Conservation (phyloP, 768 basidiomycete genomes). For the Gautieria morchelliformis region DNA sequence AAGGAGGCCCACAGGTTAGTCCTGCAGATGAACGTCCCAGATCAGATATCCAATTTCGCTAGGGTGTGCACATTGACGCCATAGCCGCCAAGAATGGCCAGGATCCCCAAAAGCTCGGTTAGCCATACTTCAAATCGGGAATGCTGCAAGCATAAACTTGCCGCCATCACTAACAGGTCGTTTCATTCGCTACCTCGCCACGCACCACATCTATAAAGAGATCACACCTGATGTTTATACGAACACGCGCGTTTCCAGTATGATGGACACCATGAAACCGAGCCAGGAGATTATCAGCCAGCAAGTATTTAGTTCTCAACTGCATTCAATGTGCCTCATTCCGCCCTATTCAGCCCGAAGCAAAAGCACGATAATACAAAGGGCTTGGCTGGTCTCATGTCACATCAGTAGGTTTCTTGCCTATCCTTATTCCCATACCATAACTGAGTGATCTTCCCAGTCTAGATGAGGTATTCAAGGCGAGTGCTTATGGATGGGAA, state of each 20-base stretch:
- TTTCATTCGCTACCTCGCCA: conserved; percentile 19
- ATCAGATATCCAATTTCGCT: not conserved
- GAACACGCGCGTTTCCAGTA: conserved; percentile 17
- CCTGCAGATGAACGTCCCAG: not conserved
- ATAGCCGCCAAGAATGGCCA: not conserved
- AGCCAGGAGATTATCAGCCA: conserved; percentile 18
- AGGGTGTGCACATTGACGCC: conserved; percentile 4
- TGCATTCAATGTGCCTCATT: not conserved
- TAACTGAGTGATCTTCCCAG: conserved; percentile 11
- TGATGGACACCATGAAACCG: conserved; percentile 23
- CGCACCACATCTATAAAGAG: conserved; percentile 23
- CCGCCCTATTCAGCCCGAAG: conserved; percentile 5
- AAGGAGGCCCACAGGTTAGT: conserved; percentile 27
- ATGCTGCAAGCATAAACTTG: not conserved
- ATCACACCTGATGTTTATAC: conserved; percentile 21
- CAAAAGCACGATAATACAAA: conserved; percentile 15
- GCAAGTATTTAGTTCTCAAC: conserved; percentile 12
- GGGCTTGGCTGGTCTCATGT: conserved; percentile 15
- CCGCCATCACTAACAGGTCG: conserved; percentile 13
- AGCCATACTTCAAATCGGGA: no score
- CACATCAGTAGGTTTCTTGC: conserved; percentile 12
- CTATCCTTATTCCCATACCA: not conserved
- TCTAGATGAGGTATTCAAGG: conserved; percentile 13
- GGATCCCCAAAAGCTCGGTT: conserved; percentile 3
- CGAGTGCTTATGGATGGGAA: conserved; percentile 13